Evolutionary conservation across 345 rosid species (phyloP).

Genomic region (Eucalyptus cladocalyx): DNA sequence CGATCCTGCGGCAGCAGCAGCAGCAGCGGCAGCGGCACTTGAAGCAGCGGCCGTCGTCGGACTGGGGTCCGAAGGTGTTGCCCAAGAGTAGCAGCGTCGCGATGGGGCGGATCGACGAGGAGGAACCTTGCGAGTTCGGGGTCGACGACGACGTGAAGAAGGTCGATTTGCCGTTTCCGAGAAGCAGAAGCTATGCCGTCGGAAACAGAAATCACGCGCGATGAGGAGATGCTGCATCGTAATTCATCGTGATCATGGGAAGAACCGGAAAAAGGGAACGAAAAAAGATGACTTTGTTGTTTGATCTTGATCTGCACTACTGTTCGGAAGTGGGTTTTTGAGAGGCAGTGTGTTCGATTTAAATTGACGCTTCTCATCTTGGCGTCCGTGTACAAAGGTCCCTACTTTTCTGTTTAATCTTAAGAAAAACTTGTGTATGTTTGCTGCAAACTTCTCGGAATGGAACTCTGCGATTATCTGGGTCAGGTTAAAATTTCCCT

Average conservation of each 20-base stretch:
- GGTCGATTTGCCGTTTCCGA: neutral
- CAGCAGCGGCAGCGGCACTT: neutral
- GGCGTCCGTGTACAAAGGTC: neutral
- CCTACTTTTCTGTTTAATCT: neutral
- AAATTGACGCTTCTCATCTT: neutral
- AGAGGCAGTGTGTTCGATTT: neutral
- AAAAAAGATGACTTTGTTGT: neutral
- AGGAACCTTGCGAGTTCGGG: constrained; percentile 28
- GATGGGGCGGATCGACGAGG: constrained; percentile 77
- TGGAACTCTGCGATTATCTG: neutral
- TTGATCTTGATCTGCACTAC: neutral
- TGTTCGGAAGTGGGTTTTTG: neutral
- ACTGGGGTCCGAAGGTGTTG: constrained; percentile 1
- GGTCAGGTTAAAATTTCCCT: neutral
- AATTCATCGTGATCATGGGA: neutral
- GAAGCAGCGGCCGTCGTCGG: neutral
- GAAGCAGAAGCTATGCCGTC: constrained; percentile 34
- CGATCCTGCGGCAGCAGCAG: neutral
- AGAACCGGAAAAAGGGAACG: neutral
- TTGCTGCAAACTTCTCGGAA: neutral
- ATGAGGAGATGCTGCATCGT: neutral
- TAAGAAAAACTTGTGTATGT: neutral
- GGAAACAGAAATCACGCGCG: neutral
- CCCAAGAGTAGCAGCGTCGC: constrained; percentile 22
- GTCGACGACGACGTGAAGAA: neutral